A percentile compares a stretch with the other conserved stretches of the same genome.
phyloP scores from a whole-genome alignment of 108 stramenopile genomes.

The Pseudonitzschia delicatissima region DNA sequence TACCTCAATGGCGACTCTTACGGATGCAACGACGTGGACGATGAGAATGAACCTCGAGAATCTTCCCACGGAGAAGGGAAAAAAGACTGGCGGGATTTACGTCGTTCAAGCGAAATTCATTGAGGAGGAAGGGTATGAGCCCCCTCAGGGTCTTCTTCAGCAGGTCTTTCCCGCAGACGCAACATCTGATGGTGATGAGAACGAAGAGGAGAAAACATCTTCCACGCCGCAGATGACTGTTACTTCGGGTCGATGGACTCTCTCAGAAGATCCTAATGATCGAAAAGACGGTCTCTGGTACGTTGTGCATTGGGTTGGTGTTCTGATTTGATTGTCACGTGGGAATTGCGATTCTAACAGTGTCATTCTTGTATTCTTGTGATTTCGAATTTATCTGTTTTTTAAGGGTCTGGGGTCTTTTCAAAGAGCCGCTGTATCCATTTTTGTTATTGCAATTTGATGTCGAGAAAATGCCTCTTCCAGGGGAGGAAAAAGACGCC shows the following conservation, averaged over 20 bases:
- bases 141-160: slow-evolving; percentile 67
- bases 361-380: neutral
- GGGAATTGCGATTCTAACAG: neutral
- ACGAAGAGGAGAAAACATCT: neutral
- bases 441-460: slow-evolving; percentile 81
- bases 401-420: slow-evolving; percentile 76
- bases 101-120: slow-evolving; percentile 63
- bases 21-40: slow-evolving; percentile 78
- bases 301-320: neutral
- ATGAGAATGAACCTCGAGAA: slow-evolving; percentile 58
- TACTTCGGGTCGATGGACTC: slow-evolving; percentile 55
- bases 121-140: slow-evolving; percentile 85
- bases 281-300: slow-evolving; percentile 83
- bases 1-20: slow-evolving; percentile 52
- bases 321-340: neutral
- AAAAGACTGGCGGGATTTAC: slow-evolving; percentile 51
- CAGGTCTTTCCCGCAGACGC: neutral
- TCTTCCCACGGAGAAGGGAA: slow-evolving; percentile 59
- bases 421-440: slow-evolving; percentile 88
- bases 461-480: slow-evolving; percentile 56
- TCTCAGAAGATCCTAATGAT: slow-evolving; percentile 87
- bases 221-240: slow-evolving; percentile 36
- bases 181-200: slow-evolving; percentile 12
- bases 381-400: neutral
- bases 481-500: slow-evolving; percentile 41